Evolutionary conservation across 768 basidiomycete genomes (phyloP).

Genomic region (Lactifluus rugatus): DNA sequence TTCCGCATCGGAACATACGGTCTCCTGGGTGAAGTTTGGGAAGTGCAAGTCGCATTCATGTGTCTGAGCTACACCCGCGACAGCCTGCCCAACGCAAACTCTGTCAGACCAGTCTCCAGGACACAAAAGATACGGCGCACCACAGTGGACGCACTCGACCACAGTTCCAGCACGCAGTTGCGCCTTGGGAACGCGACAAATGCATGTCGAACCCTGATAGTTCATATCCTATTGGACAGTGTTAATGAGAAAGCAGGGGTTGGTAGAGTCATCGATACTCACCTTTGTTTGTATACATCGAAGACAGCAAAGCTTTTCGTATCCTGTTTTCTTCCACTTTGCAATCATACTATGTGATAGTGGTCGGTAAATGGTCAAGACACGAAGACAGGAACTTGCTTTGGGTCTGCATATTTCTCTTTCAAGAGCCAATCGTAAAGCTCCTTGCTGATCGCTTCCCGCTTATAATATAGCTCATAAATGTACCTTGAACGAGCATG

Average conservation of each 20-base stretch:
- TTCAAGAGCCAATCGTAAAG: slow-evolving; percentile 97
- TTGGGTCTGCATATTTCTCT: slow-evolving; percentile 92
- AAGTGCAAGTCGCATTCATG: slow-evolving; percentile 29
- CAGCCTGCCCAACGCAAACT: slow-evolving; percentile 51
- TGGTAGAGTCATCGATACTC: slow-evolving; percentile 14
- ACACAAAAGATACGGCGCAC: slow-evolving; percentile 38
- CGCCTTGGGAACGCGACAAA: slow-evolving; percentile 94
- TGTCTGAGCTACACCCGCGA: slow-evolving; percentile 86
- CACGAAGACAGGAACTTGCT: slow-evolving; percentile 45
- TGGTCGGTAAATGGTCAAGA: background rate
- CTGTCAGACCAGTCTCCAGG: slow-evolving; percentile 1
- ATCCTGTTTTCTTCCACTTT: slow-evolving; percentile 98
- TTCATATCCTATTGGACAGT: slow-evolving; percentile 77
- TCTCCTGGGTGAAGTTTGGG: background rate
- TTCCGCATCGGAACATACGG: background rate
- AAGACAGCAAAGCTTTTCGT: slow-evolving; percentile 96
- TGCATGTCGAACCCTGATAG: slow-evolving; percentile 96
- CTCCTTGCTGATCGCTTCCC: slow-evolving; percentile 86
- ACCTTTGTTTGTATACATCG: slow-evolving; percentile 94
- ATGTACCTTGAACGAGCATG: slow-evolving; percentile 95
- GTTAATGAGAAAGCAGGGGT: background rate
- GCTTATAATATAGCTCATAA: slow-evolving; percentile 97
- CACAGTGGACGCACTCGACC: slow-evolving; percentile 96
- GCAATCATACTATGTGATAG: slow-evolving; percentile 68
- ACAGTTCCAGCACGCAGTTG: slow-evolving; percentile 83